These are phyloP conservation scores for Nematodospora anomalae DNA, from an alignment of 1,139 yeast species.

Conservation along the genomic window DNA sequence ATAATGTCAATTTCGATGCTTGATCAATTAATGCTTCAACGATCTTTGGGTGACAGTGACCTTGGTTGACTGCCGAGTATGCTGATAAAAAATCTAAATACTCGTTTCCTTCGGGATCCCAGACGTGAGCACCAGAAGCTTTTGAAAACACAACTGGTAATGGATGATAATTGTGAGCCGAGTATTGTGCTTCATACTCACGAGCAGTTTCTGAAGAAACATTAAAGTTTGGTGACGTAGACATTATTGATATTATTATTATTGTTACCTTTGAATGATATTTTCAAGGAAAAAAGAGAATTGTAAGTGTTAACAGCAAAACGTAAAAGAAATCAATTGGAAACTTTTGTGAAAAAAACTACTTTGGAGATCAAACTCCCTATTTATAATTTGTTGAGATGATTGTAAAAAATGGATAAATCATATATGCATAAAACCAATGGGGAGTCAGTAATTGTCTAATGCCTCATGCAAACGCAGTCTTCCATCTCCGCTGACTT, in stretches of 20 bases:
- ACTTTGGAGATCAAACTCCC: no score
- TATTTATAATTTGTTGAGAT: no score
- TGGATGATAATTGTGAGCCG: constrained; percentile 98
- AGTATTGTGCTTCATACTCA: constrained; percentile 72
- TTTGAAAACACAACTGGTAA: constrained; percentile 88
- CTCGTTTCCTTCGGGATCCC: constrained; percentile 96
- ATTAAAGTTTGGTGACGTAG: constrained; percentile 27
- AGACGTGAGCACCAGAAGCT: constrained; percentile 89
- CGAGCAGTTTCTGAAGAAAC: constrained; percentile 67
- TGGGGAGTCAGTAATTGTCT: no score
- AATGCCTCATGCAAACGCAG: no score
- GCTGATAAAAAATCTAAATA: constrained; percentile 88
- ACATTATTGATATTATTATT: background rate
- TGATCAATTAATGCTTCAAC: constrained; percentile 83
- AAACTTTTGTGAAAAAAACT: no score
- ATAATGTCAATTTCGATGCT: constrained; percentile 78
- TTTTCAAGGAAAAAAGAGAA: background rate
- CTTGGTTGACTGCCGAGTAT: constrained; percentile 96
- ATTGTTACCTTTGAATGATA: background rate
- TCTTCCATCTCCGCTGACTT: no score
- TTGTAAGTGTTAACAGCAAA: background rate
- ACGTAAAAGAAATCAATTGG: background rate
- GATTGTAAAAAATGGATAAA: no score
- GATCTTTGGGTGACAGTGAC: constrained; percentile 96
- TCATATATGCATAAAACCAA: no score